Evolutionary conservation across 1,139 yeast species (phyloP).

Genomic region (Sugiyamaella paludigena): DNA sequence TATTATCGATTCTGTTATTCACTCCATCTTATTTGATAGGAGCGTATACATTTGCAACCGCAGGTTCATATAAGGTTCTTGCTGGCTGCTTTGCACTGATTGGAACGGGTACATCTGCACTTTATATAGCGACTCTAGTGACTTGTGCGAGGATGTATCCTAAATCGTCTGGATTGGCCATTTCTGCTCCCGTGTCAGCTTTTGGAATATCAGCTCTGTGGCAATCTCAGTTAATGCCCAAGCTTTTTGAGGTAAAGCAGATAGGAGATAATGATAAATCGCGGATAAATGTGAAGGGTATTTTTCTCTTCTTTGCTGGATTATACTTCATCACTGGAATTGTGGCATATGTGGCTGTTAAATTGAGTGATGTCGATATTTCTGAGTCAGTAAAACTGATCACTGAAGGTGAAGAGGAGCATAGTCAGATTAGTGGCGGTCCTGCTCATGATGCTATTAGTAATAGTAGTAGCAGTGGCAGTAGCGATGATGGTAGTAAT

Average conservation of each 20-base stretch:
- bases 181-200: conserved; percentile 82
- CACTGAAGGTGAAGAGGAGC: conserved; percentile 16
- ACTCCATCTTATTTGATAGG: conserved; percentile 71
- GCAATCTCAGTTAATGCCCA: conserved; percentile 39
- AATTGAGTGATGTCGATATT: conserved; percentile 24
- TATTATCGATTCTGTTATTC: conserved; percentile 61
- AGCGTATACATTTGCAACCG: conserved; percentile 29
- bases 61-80: conserved; percentile 18
- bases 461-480: neutral
- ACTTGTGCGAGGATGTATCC: conserved; percentile 87
- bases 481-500: conserved; percentile 13
- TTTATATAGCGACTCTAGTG: conserved; percentile 72
- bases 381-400: conserved; percentile 14
- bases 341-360: conserved; percentile 29
- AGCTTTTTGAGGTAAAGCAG: conserved; percentile 37
- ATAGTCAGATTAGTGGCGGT: neutral
- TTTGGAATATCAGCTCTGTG: conserved; percentile 78
- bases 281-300: conserved; percentile 45
- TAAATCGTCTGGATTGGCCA: conserved; percentile 69
- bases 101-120: conserved; percentile 79
- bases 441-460: neutral
- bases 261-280: conserved; percentile 19
- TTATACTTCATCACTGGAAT: conserved; percentile 37
- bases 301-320: conserved; percentile 57
- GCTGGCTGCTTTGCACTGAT: conserved; percentile 49